Evolutionary conservation across 495 filamentous ascomycete species (phyloP).

Genomic region (Penicillium bovifimosum): DNA sequence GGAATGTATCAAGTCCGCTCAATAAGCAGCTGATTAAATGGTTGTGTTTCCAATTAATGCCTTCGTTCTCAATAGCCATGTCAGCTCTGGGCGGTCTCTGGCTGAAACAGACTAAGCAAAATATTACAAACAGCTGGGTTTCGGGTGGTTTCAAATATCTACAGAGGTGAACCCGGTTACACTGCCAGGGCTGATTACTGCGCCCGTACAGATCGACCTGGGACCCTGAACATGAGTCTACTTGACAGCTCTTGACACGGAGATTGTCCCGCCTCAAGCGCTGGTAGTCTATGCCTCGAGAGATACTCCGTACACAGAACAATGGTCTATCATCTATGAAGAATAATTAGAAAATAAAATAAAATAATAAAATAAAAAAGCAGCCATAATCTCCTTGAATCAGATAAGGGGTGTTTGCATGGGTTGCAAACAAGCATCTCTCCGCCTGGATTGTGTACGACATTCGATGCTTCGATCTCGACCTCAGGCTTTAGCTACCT

Average conservation of each 20-base stretch:
- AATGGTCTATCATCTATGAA: too few species aligned
- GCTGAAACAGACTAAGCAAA: slow-evolving; percentile 6
- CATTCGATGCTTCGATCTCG: slow-evolving; percentile 12
- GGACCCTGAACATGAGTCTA: too few species aligned
- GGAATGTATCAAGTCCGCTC: slow-evolving; percentile 14
- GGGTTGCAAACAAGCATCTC: slow-evolving; percentile 16
- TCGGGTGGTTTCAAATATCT: not conserved
- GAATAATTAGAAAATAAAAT: too few species aligned
- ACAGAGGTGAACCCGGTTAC: slow-evolving; percentile 3
- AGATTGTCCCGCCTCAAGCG: too few species aligned
- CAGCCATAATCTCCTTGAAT: not conserved
- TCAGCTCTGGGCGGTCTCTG: not conserved
- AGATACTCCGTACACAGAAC: too few species aligned
- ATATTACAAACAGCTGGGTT: not conserved
- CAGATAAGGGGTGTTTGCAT: slow-evolving; percentile 21
- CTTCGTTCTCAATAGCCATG: not conserved
- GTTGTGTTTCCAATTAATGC: not conserved
- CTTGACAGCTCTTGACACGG: too few species aligned
- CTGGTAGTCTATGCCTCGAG: too few species aligned
- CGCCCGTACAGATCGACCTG: too few species aligned
- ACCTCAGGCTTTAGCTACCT: slow-evolving; percentile 1
- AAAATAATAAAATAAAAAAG: not conserved
- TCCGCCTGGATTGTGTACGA: not conserved
- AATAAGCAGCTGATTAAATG: slow-evolving; percentile 7
- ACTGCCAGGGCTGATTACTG: not conserved